Conservation (phyloP, 2,329 filamentous ascomycete species). For the Bipolaris sorokiniana region DNA sequence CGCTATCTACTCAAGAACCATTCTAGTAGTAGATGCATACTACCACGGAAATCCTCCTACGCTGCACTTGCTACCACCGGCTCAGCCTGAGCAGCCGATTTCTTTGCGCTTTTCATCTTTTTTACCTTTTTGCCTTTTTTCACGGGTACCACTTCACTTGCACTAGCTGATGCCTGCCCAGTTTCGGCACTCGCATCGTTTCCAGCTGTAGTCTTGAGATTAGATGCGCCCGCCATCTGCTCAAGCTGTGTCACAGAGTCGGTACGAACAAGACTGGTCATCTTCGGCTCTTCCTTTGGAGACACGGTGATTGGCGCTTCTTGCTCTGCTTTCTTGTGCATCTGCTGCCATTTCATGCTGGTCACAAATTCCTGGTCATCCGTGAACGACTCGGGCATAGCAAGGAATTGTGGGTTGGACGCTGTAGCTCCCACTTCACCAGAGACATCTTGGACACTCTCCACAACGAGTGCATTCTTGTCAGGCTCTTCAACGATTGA, state of each 20-base stretch:
- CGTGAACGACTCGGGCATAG: constrained; percentile 20
- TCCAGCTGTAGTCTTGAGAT: neutral
- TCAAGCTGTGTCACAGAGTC: constrained; percentile 27
- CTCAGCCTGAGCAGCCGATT: no score
- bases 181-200: neutral
- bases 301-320: neutral
- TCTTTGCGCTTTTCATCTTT: no score
- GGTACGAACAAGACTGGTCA: constrained; percentile 9
- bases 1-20: no score
- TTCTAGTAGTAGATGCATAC: no score
- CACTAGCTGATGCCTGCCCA: no score
- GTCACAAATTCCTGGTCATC: constrained; percentile 24
- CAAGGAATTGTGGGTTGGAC: constrained; percentile 3
- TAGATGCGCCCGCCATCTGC: neutral
- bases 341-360: constrained; percentile 25
- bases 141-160: no score
- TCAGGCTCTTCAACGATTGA: no score
- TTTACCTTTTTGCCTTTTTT: no score
- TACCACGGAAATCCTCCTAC: no score
- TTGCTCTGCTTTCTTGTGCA: constrained; percentile 11
- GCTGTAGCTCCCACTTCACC: constrained; percentile 9
- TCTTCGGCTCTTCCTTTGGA: neutral
- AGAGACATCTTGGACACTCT: neutral
- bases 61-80: no score
- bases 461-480: no score